Evolutionary conservation across 768 basidiomycete species (phyloP).

Genomic region (Leccinum broughii): DNA sequence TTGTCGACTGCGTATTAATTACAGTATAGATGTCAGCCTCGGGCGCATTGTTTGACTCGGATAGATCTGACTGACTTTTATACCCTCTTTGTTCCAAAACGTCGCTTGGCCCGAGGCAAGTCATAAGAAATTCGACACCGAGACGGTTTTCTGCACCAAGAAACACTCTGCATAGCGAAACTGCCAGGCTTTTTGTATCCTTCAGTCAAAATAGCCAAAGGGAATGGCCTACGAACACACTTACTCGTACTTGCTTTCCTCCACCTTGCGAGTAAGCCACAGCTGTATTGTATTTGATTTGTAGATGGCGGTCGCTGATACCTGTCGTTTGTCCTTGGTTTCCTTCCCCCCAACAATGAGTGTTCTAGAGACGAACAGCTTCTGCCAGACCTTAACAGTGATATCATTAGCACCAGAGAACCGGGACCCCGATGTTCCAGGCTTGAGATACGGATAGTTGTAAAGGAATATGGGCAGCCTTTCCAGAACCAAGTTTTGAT

Average conservation of each 20-base stretch:
- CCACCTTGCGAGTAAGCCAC: slow-evolving; percentile 68
- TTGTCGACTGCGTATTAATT: slow-evolving; percentile 55
- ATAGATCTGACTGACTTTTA: slow-evolving; percentile 51
- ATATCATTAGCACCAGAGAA: slow-evolving; percentile 51
- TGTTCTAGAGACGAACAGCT: slow-evolving; percentile 57
- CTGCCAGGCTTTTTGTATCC: slow-evolving; percentile 58
- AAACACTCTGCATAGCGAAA: slow-evolving; percentile 45
- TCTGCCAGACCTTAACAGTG: slow-evolving; percentile 62
- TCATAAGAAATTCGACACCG: slow-evolving; percentile 85
- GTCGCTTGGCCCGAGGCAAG: slow-evolving; percentile 82
- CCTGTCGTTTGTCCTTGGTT: slow-evolving; percentile 53
- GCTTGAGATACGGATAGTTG: slow-evolving; percentile 67
- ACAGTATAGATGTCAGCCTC: slow-evolving; percentile 9
- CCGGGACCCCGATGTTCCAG: slow-evolving; percentile 58
- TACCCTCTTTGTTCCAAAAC: slow-evolving; percentile 79
- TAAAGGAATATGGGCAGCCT: slow-evolving; percentile 85
- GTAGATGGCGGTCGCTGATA: slow-evolving; percentile 63
- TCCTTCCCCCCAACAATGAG: slow-evolving; percentile 48
- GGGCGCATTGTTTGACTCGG: not conserved
- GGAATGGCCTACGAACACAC: not conserved
- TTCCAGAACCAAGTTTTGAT: slow-evolving; percentile 63
- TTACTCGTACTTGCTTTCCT: slow-evolving; percentile 88
- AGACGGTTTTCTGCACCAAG: slow-evolving; percentile 58
- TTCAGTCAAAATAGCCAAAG: not conserved
- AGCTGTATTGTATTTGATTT: slow-evolving; percentile 59